A percentile compares a stretch with the other conserved stretches of the same genome.
These are phyloP conservation scores for Telopea speciosissima DNA, from an alignment of 177 flowering plant genomes.

Conservation along the genomic window DNA sequence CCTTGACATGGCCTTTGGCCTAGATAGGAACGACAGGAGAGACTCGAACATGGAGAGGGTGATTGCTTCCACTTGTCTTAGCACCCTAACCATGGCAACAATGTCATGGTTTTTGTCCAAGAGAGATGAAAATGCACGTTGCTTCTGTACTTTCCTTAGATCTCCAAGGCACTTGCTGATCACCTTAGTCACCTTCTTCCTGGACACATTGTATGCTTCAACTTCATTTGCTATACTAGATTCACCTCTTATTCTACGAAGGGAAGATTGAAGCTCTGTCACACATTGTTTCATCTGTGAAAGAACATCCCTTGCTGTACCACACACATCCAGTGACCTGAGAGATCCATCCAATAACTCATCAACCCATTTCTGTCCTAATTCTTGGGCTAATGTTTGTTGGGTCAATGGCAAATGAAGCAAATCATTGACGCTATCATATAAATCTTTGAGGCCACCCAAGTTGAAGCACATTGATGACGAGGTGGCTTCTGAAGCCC, in stretches of 20 bases:
- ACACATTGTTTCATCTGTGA: slow-evolving; percentile 23
- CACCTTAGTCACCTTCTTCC: slow-evolving; percentile 17
- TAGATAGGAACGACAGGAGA: neutral
- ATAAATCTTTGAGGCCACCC: slow-evolving; percentile 18
- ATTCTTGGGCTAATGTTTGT: slow-evolving; percentile 13
- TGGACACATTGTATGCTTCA: slow-evolving; percentile 7
- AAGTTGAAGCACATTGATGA: slow-evolving; percentile 7
- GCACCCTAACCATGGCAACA: slow-evolving; percentile 5
- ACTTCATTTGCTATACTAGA: slow-evolving; percentile 16
- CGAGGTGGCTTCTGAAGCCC: slow-evolving; percentile 15
- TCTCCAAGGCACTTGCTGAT: slow-evolving; percentile 8
- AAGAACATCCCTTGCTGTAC: slow-evolving; percentile 21
- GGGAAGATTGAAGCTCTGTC: slow-evolving; percentile 30
- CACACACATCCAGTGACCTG: slow-evolving; percentile 33
- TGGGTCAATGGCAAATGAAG: slow-evolving; percentile 21
- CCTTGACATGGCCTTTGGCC: too few species aligned
- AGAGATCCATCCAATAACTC: slow-evolving; percentile 32
- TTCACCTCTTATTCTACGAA: slow-evolving; percentile 24
- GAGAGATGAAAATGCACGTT: neutral
- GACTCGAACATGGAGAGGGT: slow-evolving; percentile 16
- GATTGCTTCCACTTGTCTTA: slow-evolving; percentile 21
- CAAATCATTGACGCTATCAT: slow-evolving; percentile 19
- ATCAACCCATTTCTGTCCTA: slow-evolving; percentile 8
- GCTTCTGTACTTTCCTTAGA: slow-evolving; percentile 9
- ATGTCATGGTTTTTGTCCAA: slow-evolving; percentile 9